Base-by-base conservation (phyloP, 2,329 filamentous ascomycete species). In the Arthroderma sp. region DNA sequence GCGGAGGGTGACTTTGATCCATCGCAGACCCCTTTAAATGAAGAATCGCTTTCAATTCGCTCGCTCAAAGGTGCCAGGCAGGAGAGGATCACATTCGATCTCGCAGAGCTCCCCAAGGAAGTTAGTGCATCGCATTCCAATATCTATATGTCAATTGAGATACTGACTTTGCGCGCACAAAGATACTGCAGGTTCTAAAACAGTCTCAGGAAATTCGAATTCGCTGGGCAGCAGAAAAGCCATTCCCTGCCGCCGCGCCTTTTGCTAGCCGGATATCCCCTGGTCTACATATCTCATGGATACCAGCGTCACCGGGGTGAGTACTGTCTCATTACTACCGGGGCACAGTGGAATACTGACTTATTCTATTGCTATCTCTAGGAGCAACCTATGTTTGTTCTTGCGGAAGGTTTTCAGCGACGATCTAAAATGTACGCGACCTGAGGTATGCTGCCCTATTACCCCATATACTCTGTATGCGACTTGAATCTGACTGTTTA, bases 271-370 rank as follows among this genome's bases (percentile, higher is more conserved):
- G 83, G 47, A 63, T 87, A 9, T 79, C 85, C 1, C 80, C 88
- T 0, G 89, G 89, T 2, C 67, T 96, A 22, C 87, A 95, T 67
- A 69, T 87, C 28, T 83, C 83, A 55, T 87, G 81, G 58, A 83
- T 81, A 0, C 82, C 83, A 0, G 38, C 48, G 60, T 61, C 4
- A 37, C 29, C 15, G 15, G 15, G 29, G 27, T 36, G 40, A 30
- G 30, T 39, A 44, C 29, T 4, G 6, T 36, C 29, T 37, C 15
- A 38, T 29, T 22, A 3, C 15, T 22, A 22, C 15, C 15, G 3
- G 15, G 15, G 15, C 15, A 22, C 1, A 22, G 15, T 22, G 15
- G 15, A 22, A 22, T 22, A 22, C 10, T 15, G 8, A 6, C n/a
- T 11, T 5, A 22, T 5, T 9, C 30, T 8, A 42, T 33, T 8